phyloP scores from a whole-genome alignment of 2,329 filamentous ascomycete genomes.

The Monilinia aucupariae region DNA sequence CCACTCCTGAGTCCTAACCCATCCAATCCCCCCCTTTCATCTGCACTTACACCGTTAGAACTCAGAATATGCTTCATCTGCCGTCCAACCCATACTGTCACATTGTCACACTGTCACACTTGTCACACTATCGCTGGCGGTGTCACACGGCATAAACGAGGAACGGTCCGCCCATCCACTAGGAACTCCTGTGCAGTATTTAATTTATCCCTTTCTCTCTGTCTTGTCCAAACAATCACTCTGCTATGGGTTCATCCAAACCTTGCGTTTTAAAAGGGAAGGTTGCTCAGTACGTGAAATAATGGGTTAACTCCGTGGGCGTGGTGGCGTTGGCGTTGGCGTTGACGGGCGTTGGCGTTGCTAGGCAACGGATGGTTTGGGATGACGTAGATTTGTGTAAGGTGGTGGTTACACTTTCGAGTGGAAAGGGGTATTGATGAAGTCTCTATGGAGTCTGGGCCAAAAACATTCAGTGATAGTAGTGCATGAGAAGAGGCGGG shows the following conservation, averaged over 20 bases:
- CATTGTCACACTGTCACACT: too few species aligned
- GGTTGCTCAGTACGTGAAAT: not conserved
- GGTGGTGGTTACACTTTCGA: too few species aligned
- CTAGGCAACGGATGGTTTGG: not conserved
- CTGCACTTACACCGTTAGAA: not conserved
- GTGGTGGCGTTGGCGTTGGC: not conserved
- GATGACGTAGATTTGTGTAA: not conserved
- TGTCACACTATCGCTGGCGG: too few species aligned
- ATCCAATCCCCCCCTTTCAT: not conserved
- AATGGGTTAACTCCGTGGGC: not conserved
- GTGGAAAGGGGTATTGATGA: too few species aligned
- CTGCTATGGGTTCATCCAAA: too few species aligned
- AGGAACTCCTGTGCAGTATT: not conserved
- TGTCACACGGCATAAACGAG: constrained; percentile 2
- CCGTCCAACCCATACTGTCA: too few species aligned
- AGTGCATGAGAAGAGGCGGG: not conserved
- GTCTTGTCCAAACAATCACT: not conserved
- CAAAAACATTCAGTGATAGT: not conserved
- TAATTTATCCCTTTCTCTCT: not conserved
- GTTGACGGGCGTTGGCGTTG: not conserved
- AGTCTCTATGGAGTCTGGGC: not conserved
- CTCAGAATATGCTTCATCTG: not conserved
- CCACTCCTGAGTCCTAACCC: not conserved
- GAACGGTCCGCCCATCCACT: constrained; percentile 5
- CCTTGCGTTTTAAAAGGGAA: not conserved